Base-by-base conservation (phyloP, 352 stramenopile species). In the Aphanomyces invadans region DNA sequence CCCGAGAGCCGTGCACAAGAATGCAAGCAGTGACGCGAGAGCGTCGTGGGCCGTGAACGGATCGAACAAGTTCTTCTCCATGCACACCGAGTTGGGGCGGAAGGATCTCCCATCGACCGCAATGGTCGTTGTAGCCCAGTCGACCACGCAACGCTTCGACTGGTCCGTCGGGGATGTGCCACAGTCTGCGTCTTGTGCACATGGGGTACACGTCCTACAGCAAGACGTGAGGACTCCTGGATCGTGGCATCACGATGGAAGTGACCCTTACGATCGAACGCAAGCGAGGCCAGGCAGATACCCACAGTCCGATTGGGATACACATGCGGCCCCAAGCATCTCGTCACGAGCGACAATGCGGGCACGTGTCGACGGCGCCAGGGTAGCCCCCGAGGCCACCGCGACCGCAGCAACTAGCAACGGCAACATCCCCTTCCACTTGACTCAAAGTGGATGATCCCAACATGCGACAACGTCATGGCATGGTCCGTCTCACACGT, bases 1-100 rank as follows among this genome's bases (percentile, higher is more conserved):
- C 49, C 77, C 79, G 11, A 91, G 65, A 11, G 80, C 73, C 1
- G 86, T 67, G 32, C 79, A 76, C 4, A 87, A 29, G 3, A 69
- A 45, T 32, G 49, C 60, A 15, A 57, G 23, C 2, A 45, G 33
- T 1, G 68, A 63, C 17, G 65, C 68, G 7, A 38, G 11, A 15
- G 26, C 19, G 44, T 75, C 71, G 23, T n/a, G 51, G 15, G 28
- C 19, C 19, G 55, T 52, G 55, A 71, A 69, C 51, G 55, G 55
- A 29, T 48, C 36, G 28, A 63, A 63, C n/a, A 63, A 29, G 23
- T 63, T 63, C 42, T 63, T 63, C 42, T 63, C 55, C 28, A 63
- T 63, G 33, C 55, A 63, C 19, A 1, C 26, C 21, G 55, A 48
- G n/a, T 44, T 21, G 1, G 55, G n/a, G 7, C 36, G 42, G n/a